Evolutionary conservation across 2,329 filamentous ascomycete species (phyloP).

Genomic region (Talaromyces sp.): DNA sequence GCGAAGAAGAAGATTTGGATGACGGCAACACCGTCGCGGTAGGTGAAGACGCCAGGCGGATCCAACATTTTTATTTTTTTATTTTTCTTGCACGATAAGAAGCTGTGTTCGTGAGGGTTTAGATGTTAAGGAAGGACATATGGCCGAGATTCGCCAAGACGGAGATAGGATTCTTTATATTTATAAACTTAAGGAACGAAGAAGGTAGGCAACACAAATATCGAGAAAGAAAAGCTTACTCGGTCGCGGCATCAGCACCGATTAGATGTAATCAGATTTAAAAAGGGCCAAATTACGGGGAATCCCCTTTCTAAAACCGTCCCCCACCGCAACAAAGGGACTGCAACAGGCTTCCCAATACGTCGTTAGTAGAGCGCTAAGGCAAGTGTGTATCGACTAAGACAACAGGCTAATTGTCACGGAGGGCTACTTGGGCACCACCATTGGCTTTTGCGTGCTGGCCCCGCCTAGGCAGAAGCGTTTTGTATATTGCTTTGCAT

Average conservation of each 20-base stretch:
- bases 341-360: background rate
- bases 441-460: background rate
- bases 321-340: background rate
- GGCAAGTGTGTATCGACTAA: background rate
- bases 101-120: too few species aligned
- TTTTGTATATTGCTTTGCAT: slow-evolving; percentile 3
- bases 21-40: slow-evolving; percentile 7
- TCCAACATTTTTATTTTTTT: slow-evolving; percentile 4
- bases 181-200: background rate
- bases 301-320: background rate
- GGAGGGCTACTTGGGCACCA: background rate
- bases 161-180: background rate
- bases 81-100: background rate
- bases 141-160: background rate
- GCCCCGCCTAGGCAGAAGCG: slow-evolving; percentile 7
- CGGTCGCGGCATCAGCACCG: too few species aligned
- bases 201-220: background rate
- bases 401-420: background rate
- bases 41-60: slow-evolving; percentile 12
- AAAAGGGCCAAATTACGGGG: background rate
- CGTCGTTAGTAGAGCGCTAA: background rate
- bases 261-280: background rate
- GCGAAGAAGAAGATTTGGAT: slow-evolving; percentile 13
- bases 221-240: background rate
- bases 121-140: background rate